Evolutionary conservation across 305 asterid species (phyloP).

Genomic region (Fraxinus dipetala): DNA sequence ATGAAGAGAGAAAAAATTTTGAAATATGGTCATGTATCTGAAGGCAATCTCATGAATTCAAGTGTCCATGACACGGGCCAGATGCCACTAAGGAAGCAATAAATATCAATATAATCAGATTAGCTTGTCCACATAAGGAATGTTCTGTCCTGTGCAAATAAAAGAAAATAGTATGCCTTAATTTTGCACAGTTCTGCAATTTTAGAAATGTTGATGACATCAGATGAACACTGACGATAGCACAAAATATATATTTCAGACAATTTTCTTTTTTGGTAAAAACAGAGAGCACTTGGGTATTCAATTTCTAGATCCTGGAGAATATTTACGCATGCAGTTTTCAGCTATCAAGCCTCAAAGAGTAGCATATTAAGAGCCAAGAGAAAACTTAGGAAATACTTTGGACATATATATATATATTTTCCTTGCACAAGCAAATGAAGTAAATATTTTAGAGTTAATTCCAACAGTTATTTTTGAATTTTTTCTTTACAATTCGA

Average conservation of each 20-base stretch:
- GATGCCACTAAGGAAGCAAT: background rate
- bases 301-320: background rate
- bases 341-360: background rate
- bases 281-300: background rate
- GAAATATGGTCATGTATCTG: background rate
- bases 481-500: background rate
- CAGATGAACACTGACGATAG: background rate
- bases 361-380: background rate
- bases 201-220: background rate
- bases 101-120: background rate
- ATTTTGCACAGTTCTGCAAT: background rate
- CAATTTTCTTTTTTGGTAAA: background rate
- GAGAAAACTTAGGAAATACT: background rate
- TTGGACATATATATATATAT: background rate
- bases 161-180: background rate
- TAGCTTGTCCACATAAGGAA: background rate
- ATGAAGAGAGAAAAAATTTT: background rate
- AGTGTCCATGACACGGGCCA: background rate
- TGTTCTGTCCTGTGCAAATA: background rate
- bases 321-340: background rate
- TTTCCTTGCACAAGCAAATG: conserved; percentile 10
- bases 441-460: background rate
- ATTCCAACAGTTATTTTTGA: background rate
- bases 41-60: background rate
- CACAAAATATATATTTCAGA: background rate